Conservation (phyloP, 495 filamentous ascomycete genomes). For the Cryomyces antarcticus region DNA sequence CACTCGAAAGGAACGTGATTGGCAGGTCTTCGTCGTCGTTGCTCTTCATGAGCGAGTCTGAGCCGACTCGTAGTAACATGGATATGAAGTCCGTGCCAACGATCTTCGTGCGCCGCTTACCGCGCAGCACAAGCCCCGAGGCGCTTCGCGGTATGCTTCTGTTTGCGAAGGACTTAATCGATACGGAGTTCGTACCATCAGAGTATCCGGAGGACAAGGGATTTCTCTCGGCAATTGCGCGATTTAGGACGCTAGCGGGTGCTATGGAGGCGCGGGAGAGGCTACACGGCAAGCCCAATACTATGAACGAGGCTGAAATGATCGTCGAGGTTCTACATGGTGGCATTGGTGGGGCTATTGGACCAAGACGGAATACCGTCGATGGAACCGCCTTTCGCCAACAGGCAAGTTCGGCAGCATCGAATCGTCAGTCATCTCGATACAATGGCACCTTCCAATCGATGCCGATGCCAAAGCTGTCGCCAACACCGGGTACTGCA, state of each 20-base stretch:
- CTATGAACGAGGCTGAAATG: slow-evolving; percentile 53
- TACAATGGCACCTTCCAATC: slow-evolving; percentile 63
- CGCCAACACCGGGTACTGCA: slow-evolving; percentile 35
- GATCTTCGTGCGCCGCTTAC: slow-evolving; percentile 58
- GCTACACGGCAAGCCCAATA: slow-evolving; percentile 63
- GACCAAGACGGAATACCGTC: slow-evolving; percentile 36
- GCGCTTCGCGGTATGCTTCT: slow-evolving; percentile 62
- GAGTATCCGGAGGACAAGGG: slow-evolving; percentile 50
- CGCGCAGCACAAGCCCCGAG: slow-evolving; percentile 49
- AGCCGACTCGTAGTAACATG: slow-evolving; percentile 3
- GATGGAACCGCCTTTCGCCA: slow-evolving; percentile 33
- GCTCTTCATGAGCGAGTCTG: slow-evolving; percentile 9
- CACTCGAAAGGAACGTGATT: slow-evolving; percentile 7
- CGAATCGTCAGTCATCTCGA: slow-evolving; percentile 50
- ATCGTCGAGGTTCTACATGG: slow-evolving; percentile 48
- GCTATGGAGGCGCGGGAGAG: slow-evolving; percentile 59
- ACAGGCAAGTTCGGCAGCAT: slow-evolving; percentile 28
- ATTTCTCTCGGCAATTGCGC: slow-evolving; percentile 53
- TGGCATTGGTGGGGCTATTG: slow-evolving; percentile 12
- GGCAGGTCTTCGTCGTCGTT: slow-evolving; percentile 8
- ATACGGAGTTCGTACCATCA: slow-evolving; percentile 45
- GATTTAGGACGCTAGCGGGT: slow-evolving; percentile 47
- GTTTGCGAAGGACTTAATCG: slow-evolving; percentile 64
- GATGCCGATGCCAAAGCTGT: slow-evolving; percentile 37
- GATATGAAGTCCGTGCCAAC: slow-evolving; percentile 17